phyloP scores from a whole-genome alignment of 2,329 filamentous ascomycete genomes.

The Claviceps purpurea region DNA sequence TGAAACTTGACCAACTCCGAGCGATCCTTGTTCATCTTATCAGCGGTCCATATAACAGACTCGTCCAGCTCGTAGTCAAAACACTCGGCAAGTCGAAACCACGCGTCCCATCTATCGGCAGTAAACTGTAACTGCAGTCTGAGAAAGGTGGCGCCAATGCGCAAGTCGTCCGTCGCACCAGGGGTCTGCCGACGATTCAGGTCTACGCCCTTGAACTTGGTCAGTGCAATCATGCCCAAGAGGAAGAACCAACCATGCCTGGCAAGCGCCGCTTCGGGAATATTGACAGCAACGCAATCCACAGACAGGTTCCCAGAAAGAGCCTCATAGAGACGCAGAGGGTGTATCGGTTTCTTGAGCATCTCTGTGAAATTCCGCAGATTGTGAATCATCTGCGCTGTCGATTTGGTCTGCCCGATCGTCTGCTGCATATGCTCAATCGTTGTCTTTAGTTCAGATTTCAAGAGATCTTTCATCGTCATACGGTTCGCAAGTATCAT shows the following conservation, averaged over 20 bases:
- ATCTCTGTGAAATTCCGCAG: constrained; percentile 69
- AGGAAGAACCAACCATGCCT: constrained; percentile 86
- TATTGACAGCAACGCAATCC: constrained; percentile 55
- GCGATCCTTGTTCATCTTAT: constrained; percentile 79
- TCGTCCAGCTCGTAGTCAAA: constrained; percentile 84
- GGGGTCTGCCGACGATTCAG: constrained; percentile 63
- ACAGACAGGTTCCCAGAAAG: constrained; percentile 65
- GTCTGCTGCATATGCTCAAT: constrained; percentile 90
- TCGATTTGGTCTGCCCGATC: constrained; percentile 65
- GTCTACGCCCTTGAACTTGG: constrained; percentile 62
- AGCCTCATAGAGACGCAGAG: constrained; percentile 65
- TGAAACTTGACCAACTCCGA: constrained; percentile 63
- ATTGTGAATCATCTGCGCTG: constrained; percentile 75
- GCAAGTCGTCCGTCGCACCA: constrained; percentile 69
- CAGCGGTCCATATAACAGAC: constrained; percentile 73
- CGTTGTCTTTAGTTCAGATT: constrained; percentile 76
- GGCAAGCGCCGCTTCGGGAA: constrained; percentile 57
- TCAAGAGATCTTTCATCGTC: constrained; percentile 80
- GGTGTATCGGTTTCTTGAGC: constrained; percentile 73
- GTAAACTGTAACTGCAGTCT: constrained; percentile 73
- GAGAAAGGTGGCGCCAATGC: constrained; percentile 68
- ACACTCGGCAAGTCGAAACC: constrained; percentile 78
- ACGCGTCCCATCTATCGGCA: constrained; percentile 73
- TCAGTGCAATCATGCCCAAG: constrained; percentile 75
- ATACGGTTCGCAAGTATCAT: constrained; percentile 69